These are phyloP conservation scores for Xylaria castorea DNA, from an alignment of 495 filamentous ascomycete species.

Conservation along the genomic window DNA sequence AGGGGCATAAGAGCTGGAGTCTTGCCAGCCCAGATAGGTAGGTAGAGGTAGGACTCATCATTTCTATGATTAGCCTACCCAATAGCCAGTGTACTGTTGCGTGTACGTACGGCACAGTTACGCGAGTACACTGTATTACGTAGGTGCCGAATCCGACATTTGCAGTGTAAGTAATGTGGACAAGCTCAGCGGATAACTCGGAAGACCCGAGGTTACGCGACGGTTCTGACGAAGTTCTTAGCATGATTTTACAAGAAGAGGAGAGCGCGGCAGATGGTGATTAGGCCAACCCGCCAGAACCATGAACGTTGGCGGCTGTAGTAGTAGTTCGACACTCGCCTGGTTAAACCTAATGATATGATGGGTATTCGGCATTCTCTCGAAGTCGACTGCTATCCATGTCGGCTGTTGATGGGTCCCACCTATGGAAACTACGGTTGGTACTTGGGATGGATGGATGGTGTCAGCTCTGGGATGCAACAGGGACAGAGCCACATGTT, in stretches of 20 bases:
- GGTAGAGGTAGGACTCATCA: background rate
- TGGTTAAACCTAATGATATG: background rate
- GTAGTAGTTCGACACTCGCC: background rate
- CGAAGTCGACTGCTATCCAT: background rate
- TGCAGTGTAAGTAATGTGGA: background rate
- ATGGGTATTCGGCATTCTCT: background rate
- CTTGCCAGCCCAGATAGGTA: background rate
- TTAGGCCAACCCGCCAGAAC: background rate
- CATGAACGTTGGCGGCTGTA: background rate
- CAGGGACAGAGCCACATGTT: background rate
- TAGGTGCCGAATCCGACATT: background rate
- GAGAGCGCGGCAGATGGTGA: background rate
- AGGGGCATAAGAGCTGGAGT: background rate
- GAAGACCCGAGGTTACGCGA: background rate
- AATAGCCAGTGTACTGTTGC: background rate
- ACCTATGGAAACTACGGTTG: background rate
- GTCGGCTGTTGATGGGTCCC: background rate
- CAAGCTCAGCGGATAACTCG: slow-evolving; percentile 8
- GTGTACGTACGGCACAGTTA: background rate
- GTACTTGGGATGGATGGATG: background rate
- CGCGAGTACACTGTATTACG: background rate
- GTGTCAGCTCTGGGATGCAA: slow-evolving; percentile 7
- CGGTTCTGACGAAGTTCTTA: background rate
- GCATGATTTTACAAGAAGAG: background rate
- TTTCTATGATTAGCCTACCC: background rate